Conservation (phyloP, 2,329 filamentous ascomycete species). For the Hawksworthiomyces lignivorus region DNA sequence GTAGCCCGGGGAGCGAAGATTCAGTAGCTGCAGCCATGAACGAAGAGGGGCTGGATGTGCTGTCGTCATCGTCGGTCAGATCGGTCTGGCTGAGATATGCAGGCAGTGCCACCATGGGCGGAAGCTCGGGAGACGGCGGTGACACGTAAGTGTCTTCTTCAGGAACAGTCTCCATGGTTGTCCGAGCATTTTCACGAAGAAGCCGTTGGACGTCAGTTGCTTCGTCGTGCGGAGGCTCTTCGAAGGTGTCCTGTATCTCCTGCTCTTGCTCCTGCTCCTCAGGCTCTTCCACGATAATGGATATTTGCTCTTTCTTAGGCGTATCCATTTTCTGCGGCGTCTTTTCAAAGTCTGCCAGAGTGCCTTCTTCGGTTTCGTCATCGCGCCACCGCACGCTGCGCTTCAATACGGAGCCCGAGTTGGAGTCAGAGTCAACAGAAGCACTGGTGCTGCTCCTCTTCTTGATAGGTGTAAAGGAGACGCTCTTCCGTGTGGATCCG, state of each 20-base stretch:
- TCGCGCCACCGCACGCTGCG: constrained; percentile 87
- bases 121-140: constrained; percentile 38
- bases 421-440: no score
- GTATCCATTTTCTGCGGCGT: constrained; percentile 64
- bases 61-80: constrained; percentile 8
- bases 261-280: not conserved
- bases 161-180: constrained; percentile 8
- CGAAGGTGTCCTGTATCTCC: no score
- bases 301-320: constrained; percentile 34
- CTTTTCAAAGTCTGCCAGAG: constrained; percentile 82
- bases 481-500: constrained; percentile 55
- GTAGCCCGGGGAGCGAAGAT: constrained; percentile 31
- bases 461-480: constrained; percentile 77
- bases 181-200: not conserved
- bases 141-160: constrained; percentile 6
- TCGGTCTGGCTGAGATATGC: constrained; percentile 11
- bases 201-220: no score
- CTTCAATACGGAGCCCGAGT: constrained; percentile 42
- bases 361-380: constrained; percentile 74
- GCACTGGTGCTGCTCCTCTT: constrained; percentile 43
- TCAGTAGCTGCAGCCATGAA: no score
- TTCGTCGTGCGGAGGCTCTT: not conserved
- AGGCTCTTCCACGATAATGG: not conserved
- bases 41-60: constrained; percentile 33
- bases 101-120: not conserved